Conservation (phyloP, 805 yeast genomes). For the Saccharomycodes ludwigii region DNA sequence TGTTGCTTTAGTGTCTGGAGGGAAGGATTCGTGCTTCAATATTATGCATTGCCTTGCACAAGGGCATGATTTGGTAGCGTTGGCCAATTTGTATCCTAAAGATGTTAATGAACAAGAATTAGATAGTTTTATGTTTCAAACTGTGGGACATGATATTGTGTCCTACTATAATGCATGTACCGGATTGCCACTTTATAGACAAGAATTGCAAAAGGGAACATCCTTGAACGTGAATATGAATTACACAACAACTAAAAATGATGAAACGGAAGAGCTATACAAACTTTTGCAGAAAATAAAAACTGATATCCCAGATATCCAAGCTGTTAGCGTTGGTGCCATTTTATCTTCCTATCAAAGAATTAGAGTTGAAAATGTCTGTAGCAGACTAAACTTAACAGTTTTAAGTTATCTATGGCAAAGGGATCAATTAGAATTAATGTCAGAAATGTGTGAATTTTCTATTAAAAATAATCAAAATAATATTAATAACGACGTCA, state of each 20-base stretch:
- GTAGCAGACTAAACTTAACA: constrained; percentile 56
- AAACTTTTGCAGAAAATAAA: constrained; percentile 37
- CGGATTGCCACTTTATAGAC: constrained; percentile 70
- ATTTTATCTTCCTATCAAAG: constrained; percentile 92
- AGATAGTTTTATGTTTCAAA: constrained; percentile 95
- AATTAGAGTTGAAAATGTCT: constrained; percentile 85
- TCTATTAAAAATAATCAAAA: constrained; percentile 15
- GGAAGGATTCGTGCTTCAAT: constrained; percentile 90
- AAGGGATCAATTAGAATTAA: constrained; percentile 62
- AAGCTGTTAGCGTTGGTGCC: constrained; percentile 93
- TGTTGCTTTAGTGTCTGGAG: constrained; percentile 87
- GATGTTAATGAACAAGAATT: constrained; percentile 45
- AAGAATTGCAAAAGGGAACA: constrained; percentile 41
- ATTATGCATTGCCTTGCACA: constrained; percentile 72
- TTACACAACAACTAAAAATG: constrained; percentile 52
- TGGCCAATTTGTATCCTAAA: constrained; percentile 73
- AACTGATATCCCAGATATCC: constrained; percentile 50
- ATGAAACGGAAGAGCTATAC: constrained; percentile 81
- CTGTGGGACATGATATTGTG: constrained; percentile 83
- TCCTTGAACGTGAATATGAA: constrained; percentile 58
- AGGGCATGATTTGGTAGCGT: constrained; percentile 76
- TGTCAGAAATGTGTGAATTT: constrained; percentile 62
- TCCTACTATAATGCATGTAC: constrained; percentile 54
- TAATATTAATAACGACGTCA: constrained; percentile 6
- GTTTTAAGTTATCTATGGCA: constrained; percentile 84